Conservation (phyloP, 75 land plant genomes). For the Larix kaempferi region DNA sequence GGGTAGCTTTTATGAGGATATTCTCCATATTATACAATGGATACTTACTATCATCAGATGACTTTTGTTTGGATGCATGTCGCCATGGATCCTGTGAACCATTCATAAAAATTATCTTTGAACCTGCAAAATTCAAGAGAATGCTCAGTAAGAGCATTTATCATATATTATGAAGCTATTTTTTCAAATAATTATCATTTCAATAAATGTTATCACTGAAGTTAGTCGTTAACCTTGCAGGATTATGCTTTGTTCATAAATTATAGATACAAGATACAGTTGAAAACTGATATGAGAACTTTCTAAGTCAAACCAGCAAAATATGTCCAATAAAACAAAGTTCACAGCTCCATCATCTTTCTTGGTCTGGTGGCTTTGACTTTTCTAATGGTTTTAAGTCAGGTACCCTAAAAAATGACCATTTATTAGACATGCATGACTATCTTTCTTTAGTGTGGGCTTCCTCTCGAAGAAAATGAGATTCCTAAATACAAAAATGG, state of each 20-base stretch:
- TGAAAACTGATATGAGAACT: not conserved
- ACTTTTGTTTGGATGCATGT: slow-evolving; percentile 93
- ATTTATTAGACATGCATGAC: not conserved
- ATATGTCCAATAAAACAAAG: not conserved
- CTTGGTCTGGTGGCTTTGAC: not conserved
- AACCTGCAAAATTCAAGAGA: slow-evolving; percentile 43
- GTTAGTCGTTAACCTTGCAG: not conserved
- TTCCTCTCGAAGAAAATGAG: not conserved
- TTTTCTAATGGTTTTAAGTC: not conserved
- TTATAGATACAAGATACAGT: not conserved
- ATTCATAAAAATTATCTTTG: slow-evolving; percentile 89
- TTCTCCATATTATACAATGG: not conserved
- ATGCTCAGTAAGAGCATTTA: not conserved
- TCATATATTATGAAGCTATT: not conserved
- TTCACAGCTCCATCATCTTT: not conserved
- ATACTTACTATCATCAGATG: slow-evolving; percentile 76
- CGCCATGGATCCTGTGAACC: slow-evolving; percentile 99
- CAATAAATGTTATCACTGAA: not conserved
- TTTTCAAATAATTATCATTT: not conserved
- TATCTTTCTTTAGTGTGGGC: not conserved
- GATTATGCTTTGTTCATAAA: not conserved
- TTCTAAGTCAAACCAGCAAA: not conserved
- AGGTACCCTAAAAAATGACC: not conserved
- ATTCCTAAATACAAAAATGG: not conserved
- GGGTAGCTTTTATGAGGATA: too few species aligned